Conservation (phyloP, 768 basidiomycete species). For the Boletales sp. region DNA sequence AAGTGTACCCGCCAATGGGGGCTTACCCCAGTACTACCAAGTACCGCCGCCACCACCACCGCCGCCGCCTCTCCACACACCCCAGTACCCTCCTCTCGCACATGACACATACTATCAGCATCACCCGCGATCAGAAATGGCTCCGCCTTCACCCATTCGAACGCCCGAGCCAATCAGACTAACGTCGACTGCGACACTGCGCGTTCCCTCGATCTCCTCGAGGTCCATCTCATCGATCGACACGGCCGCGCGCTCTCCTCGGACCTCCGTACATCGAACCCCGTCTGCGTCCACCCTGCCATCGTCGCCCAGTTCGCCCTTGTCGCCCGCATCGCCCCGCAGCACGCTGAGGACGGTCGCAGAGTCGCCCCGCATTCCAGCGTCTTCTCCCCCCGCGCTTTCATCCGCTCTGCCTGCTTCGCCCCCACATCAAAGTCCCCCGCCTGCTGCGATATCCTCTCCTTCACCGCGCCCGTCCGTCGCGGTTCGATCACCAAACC, state of each 20-base stretch:
- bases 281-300: background rate
- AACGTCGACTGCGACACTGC: background rate
- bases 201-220: background rate
- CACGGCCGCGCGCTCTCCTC: background rate
- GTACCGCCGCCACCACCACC: background rate
- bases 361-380: background rate
- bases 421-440: background rate
- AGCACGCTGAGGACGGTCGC: background rate
- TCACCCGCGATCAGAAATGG: background rate
- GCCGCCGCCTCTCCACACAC: background rate
- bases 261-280: background rate
- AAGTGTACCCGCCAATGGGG: background rate
- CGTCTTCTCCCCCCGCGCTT: background rate
- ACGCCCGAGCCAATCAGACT: background rate
- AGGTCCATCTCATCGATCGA: constrained; percentile 2
- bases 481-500: background rate
- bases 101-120: background rate
- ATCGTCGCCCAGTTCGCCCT: background rate
- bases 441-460: background rate
- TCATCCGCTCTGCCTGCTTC: background rate
- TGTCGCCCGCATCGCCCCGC: background rate
- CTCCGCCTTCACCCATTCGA: background rate
- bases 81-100: constrained; percentile 9
- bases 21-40: background rate
- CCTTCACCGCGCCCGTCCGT: background rate